Evolutionary conservation across 2,329 filamentous ascomycete species (phyloP).

Genomic region (Chaetomiaceae sp.): DNA sequence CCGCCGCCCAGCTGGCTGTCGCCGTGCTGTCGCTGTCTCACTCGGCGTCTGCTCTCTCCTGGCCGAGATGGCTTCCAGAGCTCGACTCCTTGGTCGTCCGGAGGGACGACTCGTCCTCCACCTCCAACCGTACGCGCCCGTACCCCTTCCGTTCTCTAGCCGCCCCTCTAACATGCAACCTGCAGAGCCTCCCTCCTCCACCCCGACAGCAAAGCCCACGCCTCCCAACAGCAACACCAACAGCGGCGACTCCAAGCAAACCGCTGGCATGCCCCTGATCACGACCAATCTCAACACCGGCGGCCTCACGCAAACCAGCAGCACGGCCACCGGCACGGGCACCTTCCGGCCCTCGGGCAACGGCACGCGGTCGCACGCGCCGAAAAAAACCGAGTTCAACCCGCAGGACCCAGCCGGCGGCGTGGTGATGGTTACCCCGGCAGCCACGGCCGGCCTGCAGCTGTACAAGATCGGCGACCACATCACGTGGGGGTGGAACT

Average conservation of each 20-base stretch:
- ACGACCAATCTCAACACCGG: constrained; percentile 22
- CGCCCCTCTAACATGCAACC: neutral
- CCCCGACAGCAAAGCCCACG: constrained; percentile 16
- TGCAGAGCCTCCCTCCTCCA: constrained; percentile 5
- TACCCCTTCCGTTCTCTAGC: neutral
- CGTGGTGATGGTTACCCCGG: constrained; percentile 49
- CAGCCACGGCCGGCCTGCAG: constrained; percentile 38
- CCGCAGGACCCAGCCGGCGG: constrained; percentile 43
- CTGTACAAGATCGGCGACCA: constrained; percentile 56
- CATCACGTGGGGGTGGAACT: constrained; percentile 60
- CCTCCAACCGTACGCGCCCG: neutral
- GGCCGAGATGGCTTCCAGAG: constrained; percentile 51
- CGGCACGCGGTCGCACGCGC: constrained; percentile 18
- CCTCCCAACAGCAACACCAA: constrained; percentile 18
- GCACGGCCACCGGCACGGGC: constrained; percentile 15
- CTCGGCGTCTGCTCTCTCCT: constrained; percentile 44
- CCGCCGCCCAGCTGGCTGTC: constrained; percentile 42
- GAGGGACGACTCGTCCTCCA: constrained; percentile 28
- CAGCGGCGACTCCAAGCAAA: constrained; percentile 19
- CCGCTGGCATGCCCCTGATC: constrained; percentile 14
- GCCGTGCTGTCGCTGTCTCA: constrained; percentile 47
- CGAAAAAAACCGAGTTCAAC: constrained; percentile 38
- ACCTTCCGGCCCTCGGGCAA: constrained; percentile 23
- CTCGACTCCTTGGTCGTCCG: constrained; percentile 48
- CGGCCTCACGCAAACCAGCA: constrained; percentile 14